Evolutionary conservation across 805 yeast species (phyloP), one percentile per base, ranked within the genome.

Genomic region (Candida maris): DNA sequence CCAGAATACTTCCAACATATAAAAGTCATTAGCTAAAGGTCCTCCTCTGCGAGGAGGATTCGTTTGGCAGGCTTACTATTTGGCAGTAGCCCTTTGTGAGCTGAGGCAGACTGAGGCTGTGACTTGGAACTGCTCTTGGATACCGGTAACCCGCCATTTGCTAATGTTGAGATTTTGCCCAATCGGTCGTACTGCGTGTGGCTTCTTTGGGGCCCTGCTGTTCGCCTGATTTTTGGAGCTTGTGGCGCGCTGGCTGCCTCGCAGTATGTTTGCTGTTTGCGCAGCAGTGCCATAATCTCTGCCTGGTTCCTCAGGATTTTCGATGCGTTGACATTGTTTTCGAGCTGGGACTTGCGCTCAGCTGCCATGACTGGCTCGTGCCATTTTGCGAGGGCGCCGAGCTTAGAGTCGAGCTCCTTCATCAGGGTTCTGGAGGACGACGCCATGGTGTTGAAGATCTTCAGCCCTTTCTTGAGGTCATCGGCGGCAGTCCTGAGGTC

Each of bases 251-350:
- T n/a, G n/a, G n/a, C n/a, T n/a, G n/a, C n/a, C n/a, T n/a, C n/a
- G n/a, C n/a, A n/a, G n/a, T n/a, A 15, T 5, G 24, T 32, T 20
- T 16, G 23, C 18, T 38, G 42, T 20, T 28, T 21, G 16, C 28
- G 27, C 10, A 42, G 23, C 32, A 36, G 20, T 7, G 31, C 38
- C 8, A 41, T 27, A 22, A 44, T 18, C 6, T 39, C 28, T 4
- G 31, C 7, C 36, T 44, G 48, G 20, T 48, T 48, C 10, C 35
- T 36, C 17, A 48, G 18, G 4, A 48, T 37, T 2, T 39, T 12
- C 14, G 39, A 19, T 8, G 46, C 30, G 27, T 38, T 42, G 6
- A 36, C 28, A 12, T 44, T 40, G 12, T 37, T 30, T 17, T 40
- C 35, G 3, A 19, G 26, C n/a, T 20, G 32, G 18, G 19, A 23